Evolutionary conservation across 164 flowering plant genomes (phyloP).

Genomic region (Tetrastigma voinierianum): DNA sequence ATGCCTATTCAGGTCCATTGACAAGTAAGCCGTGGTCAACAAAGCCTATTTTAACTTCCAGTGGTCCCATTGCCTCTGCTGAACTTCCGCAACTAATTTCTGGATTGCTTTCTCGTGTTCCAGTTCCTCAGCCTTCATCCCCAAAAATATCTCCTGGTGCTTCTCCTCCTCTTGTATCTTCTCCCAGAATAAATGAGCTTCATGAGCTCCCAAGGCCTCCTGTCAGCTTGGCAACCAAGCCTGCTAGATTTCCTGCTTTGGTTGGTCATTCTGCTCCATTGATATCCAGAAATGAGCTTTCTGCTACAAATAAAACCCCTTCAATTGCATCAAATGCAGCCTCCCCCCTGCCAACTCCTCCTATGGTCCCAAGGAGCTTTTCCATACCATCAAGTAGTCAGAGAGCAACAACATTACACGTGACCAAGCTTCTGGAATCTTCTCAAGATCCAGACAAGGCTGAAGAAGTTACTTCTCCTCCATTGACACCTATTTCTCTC

Average conservation of each 20-base stretch:
- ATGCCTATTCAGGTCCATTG: conserved; percentile 42
- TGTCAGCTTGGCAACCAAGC: conserved; percentile 14
- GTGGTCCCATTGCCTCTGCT: conserved; percentile 41
- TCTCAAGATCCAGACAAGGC: conserved; percentile 29
- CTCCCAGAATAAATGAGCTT: conserved; percentile 46
- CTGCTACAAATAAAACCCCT: conserved; percentile 16
- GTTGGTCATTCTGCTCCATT: conserved; percentile 50
- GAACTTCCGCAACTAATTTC: conserved; percentile 43
- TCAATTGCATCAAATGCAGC: conserved; percentile 25
- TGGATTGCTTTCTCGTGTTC: conserved; percentile 34
- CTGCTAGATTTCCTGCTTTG: conserved; percentile 19
- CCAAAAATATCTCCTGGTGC: conserved; percentile 49
- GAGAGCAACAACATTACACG: conserved; percentile 50
- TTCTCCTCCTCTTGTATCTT: conserved; percentile 46
- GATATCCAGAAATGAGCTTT: conserved; percentile 21
- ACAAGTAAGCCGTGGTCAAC: conserved; percentile 21
- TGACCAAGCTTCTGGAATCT: conserved; percentile 42
- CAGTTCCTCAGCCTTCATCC: conserved; percentile 43
- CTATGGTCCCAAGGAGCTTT: conserved; percentile 72
- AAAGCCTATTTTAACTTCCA: conserved; percentile 35
- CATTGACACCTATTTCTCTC: conserved; percentile 73
- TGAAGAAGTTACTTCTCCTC: conserved; percentile 66
- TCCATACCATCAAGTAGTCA: conserved; percentile 83
- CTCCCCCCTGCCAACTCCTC: conserved; percentile 49
- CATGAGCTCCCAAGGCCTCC: conserved; percentile 60